phyloP scores from a whole-genome alignment of 2,329 filamentous ascomycete genomes.

The Scytalidium sp. region DNA sequence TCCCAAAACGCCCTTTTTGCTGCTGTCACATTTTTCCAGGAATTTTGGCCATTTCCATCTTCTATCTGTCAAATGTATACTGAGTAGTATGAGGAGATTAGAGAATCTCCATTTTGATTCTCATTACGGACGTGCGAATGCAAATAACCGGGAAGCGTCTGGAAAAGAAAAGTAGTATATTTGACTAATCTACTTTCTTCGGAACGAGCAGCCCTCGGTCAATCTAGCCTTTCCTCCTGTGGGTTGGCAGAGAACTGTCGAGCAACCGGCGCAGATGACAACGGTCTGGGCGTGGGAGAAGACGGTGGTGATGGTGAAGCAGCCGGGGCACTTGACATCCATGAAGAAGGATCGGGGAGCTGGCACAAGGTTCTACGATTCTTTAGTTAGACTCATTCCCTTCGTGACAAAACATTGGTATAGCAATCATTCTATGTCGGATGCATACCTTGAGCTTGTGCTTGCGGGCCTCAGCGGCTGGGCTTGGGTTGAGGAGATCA shows the following conservation, averaged over 20 bases:
- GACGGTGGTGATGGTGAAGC: slow-evolving; percentile 99
- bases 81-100: slow-evolving; percentile 26
- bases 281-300: slow-evolving; percentile 99
- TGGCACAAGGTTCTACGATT: slow-evolving; percentile 79
- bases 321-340: slow-evolving; percentile 99
- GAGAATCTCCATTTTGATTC: slow-evolving; percentile 19
- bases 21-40: slow-evolving; percentile 40
- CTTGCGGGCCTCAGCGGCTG: slow-evolving; percentile 98
- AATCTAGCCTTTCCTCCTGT: slow-evolving; percentile 98
- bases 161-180: slow-evolving; percentile 38
- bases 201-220: slow-evolving; percentile 99
- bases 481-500: slow-evolving; percentile 98
- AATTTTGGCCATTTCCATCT: slow-evolving; percentile 63
- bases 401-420: not conserved
- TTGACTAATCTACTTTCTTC: slow-evolving; percentile 88
- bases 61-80: slow-evolving; percentile 64
- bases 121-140: slow-evolving; percentile 25
- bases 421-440: slow-evolving; percentile 8
- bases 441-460: slow-evolving; percentile 98
- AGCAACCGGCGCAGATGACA: slow-evolving; percentile 99
- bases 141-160: slow-evolving; percentile 17
- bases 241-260: slow-evolving; percentile 98
- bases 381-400: slow-evolving; percentile 14
- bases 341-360: slow-evolving; percentile 99
- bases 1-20: slow-evolving; percentile 64